Percentiles rank a stretch among this genome's conserved stretches.
phyloP scores from a whole-genome alignment of 1,139 yeast species.

The Taphrina deformans region DNA sequence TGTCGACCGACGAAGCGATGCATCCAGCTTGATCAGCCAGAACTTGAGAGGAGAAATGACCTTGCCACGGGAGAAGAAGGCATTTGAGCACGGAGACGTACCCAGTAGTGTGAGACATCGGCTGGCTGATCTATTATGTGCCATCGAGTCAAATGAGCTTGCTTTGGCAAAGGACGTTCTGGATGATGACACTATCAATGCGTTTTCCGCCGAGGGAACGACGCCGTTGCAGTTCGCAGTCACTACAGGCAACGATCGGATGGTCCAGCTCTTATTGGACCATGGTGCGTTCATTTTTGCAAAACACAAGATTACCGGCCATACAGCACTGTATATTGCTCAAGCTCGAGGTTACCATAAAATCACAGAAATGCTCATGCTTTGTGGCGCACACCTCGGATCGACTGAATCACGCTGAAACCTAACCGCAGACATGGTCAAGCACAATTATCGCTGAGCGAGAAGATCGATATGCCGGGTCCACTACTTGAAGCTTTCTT shows the following conservation, averaged over 20 bases:
- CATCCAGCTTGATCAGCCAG: not conserved
- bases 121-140: slow-evolving; percentile 13
- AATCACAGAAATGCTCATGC: not conserved
- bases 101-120: slow-evolving; percentile 17
- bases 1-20: not conserved
- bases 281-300: slow-evolving; percentile 28
- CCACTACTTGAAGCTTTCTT: too few relatives aligned
- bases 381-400: slow-evolving; percentile 27
- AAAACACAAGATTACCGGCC: slow-evolving; percentile 5
- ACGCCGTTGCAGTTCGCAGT: slow-evolving; percentile 30
- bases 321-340: slow-evolving; percentile 23
- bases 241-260: not conserved
- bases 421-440: too few relatives aligned
- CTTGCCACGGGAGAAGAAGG: slow-evolving; percentile 2
- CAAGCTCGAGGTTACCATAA: not conserved
- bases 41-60: slow-evolving; percentile 31
- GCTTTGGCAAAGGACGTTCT: not conserved
- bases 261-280: not conserved
- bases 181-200: slow-evolving; percentile 23
- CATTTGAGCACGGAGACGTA: slow-evolving; percentile 2
- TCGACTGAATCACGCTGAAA: slow-evolving; percentile 2
- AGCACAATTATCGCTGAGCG: too few relatives aligned
- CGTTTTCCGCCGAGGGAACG: slow-evolving; percentile 7
- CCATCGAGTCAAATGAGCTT: slow-evolving; percentile 3
- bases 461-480: not conserved